phyloP scores from a whole-genome alignment of 768 basidiomycete genomes.

The Mycena rosella region DNA sequence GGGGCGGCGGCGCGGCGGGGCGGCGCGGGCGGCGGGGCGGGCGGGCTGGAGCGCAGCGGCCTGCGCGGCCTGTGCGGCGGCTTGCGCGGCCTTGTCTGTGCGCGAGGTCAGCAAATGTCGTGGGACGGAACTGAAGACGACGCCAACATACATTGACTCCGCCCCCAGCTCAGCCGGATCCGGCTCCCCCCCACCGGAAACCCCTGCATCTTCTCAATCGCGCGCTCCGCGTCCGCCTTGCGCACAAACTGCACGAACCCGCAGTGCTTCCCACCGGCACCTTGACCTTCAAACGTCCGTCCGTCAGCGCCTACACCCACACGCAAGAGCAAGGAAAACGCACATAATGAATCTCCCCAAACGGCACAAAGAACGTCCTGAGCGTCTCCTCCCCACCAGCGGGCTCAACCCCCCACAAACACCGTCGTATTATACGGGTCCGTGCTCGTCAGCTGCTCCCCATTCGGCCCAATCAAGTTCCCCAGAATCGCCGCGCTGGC shows the following conservation, averaged over 20 bases:
- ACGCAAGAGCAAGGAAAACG: conserved; percentile 46
- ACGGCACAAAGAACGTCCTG: conserved; percentile 91
- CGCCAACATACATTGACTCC: conserved; percentile 95
- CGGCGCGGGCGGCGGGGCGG: no score
- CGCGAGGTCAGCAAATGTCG: background rate
- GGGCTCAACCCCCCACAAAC: conserved; percentile 94
- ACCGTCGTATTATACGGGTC: conserved; percentile 98
- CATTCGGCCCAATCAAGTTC: conserved; percentile 88
- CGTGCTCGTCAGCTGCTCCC: conserved; percentile 87
- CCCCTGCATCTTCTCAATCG: conserved; percentile 97
- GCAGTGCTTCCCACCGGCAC: conserved; percentile 96
- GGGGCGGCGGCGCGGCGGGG: conserved; percentile 1
- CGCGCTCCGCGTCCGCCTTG: conserved; percentile 91
- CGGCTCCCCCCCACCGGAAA: conserved; percentile 94
- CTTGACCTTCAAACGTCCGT: conserved; percentile 75
- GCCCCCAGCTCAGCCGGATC: conserved; percentile 93
- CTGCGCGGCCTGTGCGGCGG: conserved; percentile 87
- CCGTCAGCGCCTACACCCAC: conserved; percentile 25
- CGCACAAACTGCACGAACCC: conserved; percentile 96
- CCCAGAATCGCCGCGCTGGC: conserved; percentile 87
- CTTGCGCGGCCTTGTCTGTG: conserved; percentile 90
- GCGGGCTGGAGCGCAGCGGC: conserved; percentile 65
- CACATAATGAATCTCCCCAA: conserved; percentile 94
- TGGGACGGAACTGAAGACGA: conserved; percentile 40
- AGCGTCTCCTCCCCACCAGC: conserved; percentile 93